Evolutionary conservation across 805 yeast genomes (phyloP).

Genomic region (Suhomyces emberorum): DNA sequence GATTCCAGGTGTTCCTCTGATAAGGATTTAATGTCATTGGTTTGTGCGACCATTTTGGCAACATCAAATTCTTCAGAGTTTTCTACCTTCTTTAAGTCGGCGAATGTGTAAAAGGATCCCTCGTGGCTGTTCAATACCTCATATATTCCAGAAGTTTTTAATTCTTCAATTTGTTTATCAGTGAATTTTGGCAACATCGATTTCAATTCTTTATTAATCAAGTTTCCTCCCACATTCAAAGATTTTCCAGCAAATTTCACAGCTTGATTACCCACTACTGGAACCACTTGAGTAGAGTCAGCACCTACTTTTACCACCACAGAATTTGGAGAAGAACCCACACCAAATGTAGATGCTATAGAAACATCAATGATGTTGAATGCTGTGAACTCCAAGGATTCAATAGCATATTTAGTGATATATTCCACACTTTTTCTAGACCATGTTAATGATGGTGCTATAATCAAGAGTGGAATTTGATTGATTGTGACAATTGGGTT

Average conservation of each 20-base stretch:
- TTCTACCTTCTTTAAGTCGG: conserved; percentile 36
- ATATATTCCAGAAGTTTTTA: conserved; percentile 71
- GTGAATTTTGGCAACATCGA: conserved; percentile 57
- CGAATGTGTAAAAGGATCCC: conserved; percentile 59
- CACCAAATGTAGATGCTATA: conserved; percentile 69
- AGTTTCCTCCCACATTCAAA: conserved; percentile 59
- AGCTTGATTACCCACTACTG: conserved; percentile 71
- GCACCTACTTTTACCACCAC: conserved; percentile 79
- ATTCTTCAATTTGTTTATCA: conserved; percentile 60
- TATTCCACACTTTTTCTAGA: conserved; percentile 62
- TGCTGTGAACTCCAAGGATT: conserved; percentile 66
- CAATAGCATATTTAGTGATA: conserved; percentile 74
- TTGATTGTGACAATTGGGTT: conserved; percentile 48
- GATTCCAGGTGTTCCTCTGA: conserved; percentile 28
- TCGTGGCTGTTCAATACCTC: conserved; percentile 76
- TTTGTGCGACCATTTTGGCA: conserved; percentile 79
- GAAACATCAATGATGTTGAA: conserved; percentile 67
- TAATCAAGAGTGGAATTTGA: conserved; percentile 68
- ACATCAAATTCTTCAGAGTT: conserved; percentile 72
- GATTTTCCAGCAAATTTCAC: conserved; percentile 51
- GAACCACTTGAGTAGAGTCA: conserved; percentile 70
- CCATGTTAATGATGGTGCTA: conserved; percentile 65
- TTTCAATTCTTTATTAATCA: conserved; percentile 54
- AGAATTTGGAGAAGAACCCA: conserved; percentile 61
- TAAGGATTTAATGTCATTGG: conserved; percentile 36